Evolutionary conservation across 2,329 filamentous ascomycete genomes (phyloP), one percentile per base, ranked within the genome.

Genomic region (Nannizziopsis arthrosporioides): DNA sequence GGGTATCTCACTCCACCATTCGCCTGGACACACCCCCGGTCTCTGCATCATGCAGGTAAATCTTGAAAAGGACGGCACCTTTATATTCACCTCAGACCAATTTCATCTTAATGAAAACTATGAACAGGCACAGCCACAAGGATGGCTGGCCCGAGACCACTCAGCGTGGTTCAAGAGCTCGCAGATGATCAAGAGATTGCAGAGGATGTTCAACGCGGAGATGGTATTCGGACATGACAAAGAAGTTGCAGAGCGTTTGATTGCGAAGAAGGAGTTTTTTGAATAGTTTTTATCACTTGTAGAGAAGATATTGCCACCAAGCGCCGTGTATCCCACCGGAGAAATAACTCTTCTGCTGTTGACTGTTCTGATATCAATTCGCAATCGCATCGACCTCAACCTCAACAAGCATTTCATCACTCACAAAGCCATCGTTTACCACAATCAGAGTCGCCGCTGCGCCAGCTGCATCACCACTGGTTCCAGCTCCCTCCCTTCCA

Each of bases 51-150:
- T 66, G 61, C 63, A 68, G 50, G 55, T 68, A 5, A 67, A 68
- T 31, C 53, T 68, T 10, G 48, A 55, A 10, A 54, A 62, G 8
- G 57, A 59, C 38, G 64, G 66, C 3, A 67, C 65, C 0, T 69
- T 63, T 43, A 64, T 70, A 45, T 68, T 61, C 55, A 70, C 65
- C 1, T 62, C 60, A 0, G 68, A 70, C 52, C 65, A 68, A 44
- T 69, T 61, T 51, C 64, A 68, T 52, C 55, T 69, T 1, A 50
- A 47, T 2, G 68, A 70, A 48, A 69, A 70, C 40, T 68, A 63
- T 49, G 59, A 65, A 37, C 32, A 57, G 10, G 55, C 54, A 1
- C 56, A 61, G 43, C 60, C 63, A 0, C 65, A 69, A 34, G 67
- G 66, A 0, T 63, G 65, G 54, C 51, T 66, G 31, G 57, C 61